These are phyloP conservation scores for Colletotrichum lini DNA, from an alignment of 2,329 filamentous ascomycete genomes.

Conservation along the genomic window DNA sequence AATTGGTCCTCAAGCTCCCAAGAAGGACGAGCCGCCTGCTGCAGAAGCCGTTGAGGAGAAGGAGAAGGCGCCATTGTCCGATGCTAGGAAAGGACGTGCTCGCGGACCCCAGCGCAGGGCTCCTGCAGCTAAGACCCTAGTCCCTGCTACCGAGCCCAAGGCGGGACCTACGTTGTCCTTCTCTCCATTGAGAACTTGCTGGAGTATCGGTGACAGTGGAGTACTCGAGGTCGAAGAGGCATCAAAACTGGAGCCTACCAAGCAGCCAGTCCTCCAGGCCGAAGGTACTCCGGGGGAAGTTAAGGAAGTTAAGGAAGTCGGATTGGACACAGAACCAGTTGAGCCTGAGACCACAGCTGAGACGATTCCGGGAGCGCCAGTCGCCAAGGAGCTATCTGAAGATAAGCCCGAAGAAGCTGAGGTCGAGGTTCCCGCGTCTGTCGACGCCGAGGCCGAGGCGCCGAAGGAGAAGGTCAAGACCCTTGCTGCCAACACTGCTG, in stretches of 20 bases:
- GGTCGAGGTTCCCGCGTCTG: constrained; percentile 21
- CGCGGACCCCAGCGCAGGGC: constrained; percentile 87
- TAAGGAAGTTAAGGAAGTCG: constrained; percentile 19
- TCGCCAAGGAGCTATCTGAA: not conserved
- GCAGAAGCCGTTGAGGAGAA: constrained; percentile 40
- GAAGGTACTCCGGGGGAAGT: constrained; percentile 18
- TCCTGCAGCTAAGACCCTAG: constrained; percentile 64
- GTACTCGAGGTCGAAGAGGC: constrained; percentile 56
- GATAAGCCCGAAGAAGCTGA: constrained; percentile 25
- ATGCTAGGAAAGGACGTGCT: constrained; percentile 92
- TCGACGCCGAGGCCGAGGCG: constrained; percentile 26
- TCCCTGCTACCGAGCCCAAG: constrained; percentile 50
- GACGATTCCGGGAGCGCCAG: not conserved
- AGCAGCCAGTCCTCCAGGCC: constrained; percentile 24
- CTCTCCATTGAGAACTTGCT: constrained; percentile 63
- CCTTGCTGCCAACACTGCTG: constrained; percentile 58
- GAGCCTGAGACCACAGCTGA: constrained; percentile 21
- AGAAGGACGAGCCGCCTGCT: constrained; percentile 53
- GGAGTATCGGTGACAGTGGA: constrained; percentile 67
- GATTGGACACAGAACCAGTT: not conserved
- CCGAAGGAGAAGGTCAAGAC: constrained; percentile 50
- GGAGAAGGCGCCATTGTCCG: constrained; percentile 83
- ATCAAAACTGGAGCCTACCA: constrained; percentile 12
- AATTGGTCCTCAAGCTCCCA: constrained; percentile 84
- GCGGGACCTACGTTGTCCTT: constrained; percentile 60